Evolutionary conservation across 495 filamentous ascomycete species (phyloP).

Genomic region (Hypoxylon crocopeplum): DNA sequence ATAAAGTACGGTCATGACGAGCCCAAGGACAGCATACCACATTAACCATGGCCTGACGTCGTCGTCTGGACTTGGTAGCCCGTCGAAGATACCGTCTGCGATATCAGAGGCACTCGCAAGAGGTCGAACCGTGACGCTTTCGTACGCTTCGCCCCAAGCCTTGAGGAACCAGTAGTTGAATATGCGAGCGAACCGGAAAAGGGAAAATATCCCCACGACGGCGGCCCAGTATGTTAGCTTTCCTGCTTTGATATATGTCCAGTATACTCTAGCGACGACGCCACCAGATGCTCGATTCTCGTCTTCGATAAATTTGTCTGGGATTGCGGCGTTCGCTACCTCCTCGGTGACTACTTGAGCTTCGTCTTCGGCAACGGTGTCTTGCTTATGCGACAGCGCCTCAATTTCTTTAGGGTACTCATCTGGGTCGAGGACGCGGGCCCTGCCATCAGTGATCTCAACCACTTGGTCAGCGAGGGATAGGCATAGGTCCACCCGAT

Average conservation of each 20-base stretch:
- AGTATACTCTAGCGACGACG: slow-evolving; percentile 76
- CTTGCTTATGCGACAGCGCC: slow-evolving; percentile 36
- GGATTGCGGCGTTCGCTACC: slow-evolving; percentile 58
- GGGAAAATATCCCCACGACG: slow-evolving; percentile 62
- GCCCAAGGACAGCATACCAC: slow-evolving; percentile 67
- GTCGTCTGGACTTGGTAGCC: slow-evolving; percentile 67
- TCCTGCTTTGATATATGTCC: slow-evolving; percentile 82
- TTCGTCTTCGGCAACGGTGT: slow-evolving; percentile 44
- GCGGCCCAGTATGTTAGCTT: slow-evolving; percentile 72
- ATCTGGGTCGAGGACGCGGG: slow-evolving; percentile 34
- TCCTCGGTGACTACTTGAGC: slow-evolving; percentile 41
- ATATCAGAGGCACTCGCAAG: slow-evolving; percentile 4
- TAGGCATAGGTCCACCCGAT: slow-evolving; percentile 73
- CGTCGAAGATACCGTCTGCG: slow-evolving; percentile 51
- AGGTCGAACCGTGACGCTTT: slow-evolving; percentile 3
- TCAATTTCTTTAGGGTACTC: slow-evolving; percentile 36
- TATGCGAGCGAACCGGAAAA: slow-evolving; percentile 66
- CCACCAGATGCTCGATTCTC: slow-evolving; percentile 78
- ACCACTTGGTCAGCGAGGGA: slow-evolving; percentile 71
- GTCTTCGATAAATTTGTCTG: slow-evolving; percentile 83
- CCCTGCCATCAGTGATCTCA: slow-evolving; percentile 60
- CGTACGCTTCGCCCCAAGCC: slow-evolving; percentile 80
- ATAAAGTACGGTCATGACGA: slow-evolving; percentile 61
- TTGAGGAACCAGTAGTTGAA: slow-evolving; percentile 82
- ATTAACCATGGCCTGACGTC: slow-evolving; percentile 77